phyloP scores from a whole-genome alignment of 2,329 filamentous ascomycete genomes.

The Coniochaeta hoffmannii region DNA sequence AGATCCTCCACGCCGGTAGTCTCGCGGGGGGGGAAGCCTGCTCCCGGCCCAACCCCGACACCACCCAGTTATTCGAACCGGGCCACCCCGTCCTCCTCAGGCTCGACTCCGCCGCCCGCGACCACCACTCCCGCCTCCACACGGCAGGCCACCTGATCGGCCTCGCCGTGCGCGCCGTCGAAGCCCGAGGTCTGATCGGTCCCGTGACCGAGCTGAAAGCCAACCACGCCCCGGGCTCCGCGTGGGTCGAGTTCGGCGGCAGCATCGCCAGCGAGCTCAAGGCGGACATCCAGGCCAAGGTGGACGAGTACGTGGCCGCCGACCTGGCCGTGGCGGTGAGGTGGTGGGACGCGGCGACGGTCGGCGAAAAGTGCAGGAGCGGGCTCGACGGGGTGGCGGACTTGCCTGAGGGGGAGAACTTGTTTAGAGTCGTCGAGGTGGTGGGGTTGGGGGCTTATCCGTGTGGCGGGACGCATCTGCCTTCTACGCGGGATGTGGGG shows the following conservation, averaged over 20 bases:
- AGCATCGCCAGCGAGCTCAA: slow-evolving; percentile 58
- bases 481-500: neutral
- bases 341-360: neutral
- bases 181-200: slow-evolving; percentile 43
- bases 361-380: neutral
- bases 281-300: slow-evolving; percentile 50
- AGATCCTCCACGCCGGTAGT: slow-evolving; percentile 59
- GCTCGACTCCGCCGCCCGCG: slow-evolving; percentile 53
- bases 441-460: neutral
- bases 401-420: neutral
- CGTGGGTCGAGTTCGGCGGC: slow-evolving; percentile 61
- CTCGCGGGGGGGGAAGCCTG: slow-evolving; percentile 34
- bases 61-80: slow-evolving; percentile 22
- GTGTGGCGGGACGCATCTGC: slow-evolving; percentile 1
- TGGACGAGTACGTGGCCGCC: slow-evolving; percentile 50
- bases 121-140: slow-evolving; percentile 60
- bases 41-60: slow-evolving; percentile 5
- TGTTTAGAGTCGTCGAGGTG: neutral
- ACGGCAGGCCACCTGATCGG: slow-evolving; percentile 69
- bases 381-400: neutral
- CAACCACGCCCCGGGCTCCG: slow-evolving; percentile 61
- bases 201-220: slow-evolving; percentile 63
- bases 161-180: slow-evolving; percentile 57
- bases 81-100: slow-evolving; percentile 43
- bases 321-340: slow-evolving; percentile 51